Evolutionary conservation across 83 land plant genomes (phyloP).

Genomic region (Diphasiastrum complanatum): DNA sequence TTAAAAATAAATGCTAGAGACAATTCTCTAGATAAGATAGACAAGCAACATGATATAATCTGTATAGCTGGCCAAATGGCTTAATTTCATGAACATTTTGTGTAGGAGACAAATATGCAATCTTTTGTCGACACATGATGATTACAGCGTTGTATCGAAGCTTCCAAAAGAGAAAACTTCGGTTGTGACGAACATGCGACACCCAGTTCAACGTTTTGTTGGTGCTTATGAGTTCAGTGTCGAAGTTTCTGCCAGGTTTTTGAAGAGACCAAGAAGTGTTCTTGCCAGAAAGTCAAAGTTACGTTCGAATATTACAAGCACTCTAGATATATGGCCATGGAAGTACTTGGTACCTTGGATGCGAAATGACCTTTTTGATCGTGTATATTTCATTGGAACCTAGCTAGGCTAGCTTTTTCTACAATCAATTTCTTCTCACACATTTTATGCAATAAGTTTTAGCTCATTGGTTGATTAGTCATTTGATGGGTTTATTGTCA

Average conservation of each 20-base stretch:
- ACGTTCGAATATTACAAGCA: constrained; percentile 22
- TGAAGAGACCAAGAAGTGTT: constrained; percentile 42
- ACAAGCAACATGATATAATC: too few relatives aligned
- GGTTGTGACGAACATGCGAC: constrained; percentile 32
- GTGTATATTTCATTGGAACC: constrained; percentile 24
- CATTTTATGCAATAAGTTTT: background rate
- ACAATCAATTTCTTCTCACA: background rate
- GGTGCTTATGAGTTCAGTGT: constrained; percentile 39
- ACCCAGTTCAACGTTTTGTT: constrained; percentile 31
- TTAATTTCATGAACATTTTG: background rate
- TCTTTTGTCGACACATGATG: constrained; percentile 33
- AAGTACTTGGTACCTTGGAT: constrained; percentile 34
- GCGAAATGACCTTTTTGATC: constrained; percentile 26
- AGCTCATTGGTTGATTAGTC: constrained; percentile 5
- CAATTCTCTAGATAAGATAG: too few relatives aligned
- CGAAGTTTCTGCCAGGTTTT: constrained; percentile 38
- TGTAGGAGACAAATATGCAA: constrained; percentile 34
- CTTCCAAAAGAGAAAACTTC: constrained; percentile 24
- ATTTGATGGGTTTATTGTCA: background rate
- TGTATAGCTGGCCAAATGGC: background rate
- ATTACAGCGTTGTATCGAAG: constrained; percentile 31
- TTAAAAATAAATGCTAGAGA: too few relatives aligned
- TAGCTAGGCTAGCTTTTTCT: background rate
- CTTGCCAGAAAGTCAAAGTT: constrained; percentile 21
- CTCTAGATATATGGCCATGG: constrained; percentile 42